These are phyloP conservation scores for Solanum piurae DNA, from an alignment of 257 asterid species.

Conservation along the genomic window DNA sequence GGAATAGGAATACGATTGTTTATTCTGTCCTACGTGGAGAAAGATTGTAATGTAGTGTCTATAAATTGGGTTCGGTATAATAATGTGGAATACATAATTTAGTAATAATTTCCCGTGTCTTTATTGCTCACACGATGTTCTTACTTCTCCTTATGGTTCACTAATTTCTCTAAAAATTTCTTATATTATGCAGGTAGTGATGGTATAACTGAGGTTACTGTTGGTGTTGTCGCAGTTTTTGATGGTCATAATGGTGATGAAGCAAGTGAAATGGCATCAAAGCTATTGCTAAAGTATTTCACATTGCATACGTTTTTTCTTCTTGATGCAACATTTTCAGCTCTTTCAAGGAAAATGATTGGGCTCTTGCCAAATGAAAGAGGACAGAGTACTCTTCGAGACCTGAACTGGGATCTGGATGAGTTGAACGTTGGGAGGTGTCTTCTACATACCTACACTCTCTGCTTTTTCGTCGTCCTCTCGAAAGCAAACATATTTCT, in stretches of 20 bases:
- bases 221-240: constrained; percentile 79
- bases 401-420: constrained; percentile 33
- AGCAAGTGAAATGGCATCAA: constrained; percentile 94
- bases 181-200: constrained; percentile 32
- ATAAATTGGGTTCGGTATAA: neutral
- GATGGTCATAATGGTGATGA: constrained; percentile 96
- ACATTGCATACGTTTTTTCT: constrained; percentile 82
- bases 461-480: neutral
- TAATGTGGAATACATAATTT: neutral
- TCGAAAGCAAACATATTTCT: neutral
- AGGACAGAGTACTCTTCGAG: constrained; percentile 24
- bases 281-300: constrained; percentile 65
- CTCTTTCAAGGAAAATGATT: constrained; percentile 42
- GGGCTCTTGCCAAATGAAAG: constrained; percentile 44
- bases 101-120: neutral
- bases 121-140: neutral
- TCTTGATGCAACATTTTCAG: constrained; percentile 65
- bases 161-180: neutral
- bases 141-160: neutral
- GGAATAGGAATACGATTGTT: neutral
- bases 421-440: constrained; percentile 64
- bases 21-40: neutral
- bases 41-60: neutral
- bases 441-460: neutral
- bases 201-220: constrained; percentile 63